Evolutionary conservation across 257 asterid genomes (phyloP), one percentile per base, ranked within the genome.

Genomic region (Salvia rosmarinus): DNA sequence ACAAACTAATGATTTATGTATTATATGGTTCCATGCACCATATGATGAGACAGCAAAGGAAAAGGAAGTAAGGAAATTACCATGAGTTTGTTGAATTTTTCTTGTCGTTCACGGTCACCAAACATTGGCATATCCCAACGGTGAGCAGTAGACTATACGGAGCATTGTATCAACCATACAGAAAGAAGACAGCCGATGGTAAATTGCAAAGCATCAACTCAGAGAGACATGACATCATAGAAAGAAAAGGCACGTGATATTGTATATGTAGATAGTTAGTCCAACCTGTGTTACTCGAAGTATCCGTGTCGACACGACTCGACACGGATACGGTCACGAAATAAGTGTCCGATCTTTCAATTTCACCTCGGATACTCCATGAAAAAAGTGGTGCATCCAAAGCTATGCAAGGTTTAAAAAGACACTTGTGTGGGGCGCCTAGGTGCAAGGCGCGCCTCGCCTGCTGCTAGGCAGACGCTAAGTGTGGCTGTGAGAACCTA

Each of bases 71-170:
- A 1, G 62, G 80, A 77, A 83, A 70, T 85, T 94, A 94, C 98
- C 99, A 95, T 95, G 90, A 95, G 99, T 83, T 95, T 95, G 82
- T 89, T 85, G 94, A 95, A 95, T 78, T 91, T 95, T 79, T 91
- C 99, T 78, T 95, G 99, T 6, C 96, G 86, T 51, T 95, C 99
- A 40, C 88, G 94, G 72, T 95, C 99, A 69, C 91, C 96, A 88
- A 88, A 82, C 49, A 57, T 83, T 70, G 96, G 55, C 5, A 85
- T 68, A 80, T 89, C 96, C 98, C 99, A 95, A 75, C 71, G 97
- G 76, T 83, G 92, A 75, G 87, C 74, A 56, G 63, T 56, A 51
- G 95, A 78, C 98, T 94, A 84, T 77, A 74, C 40, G 73, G 78
- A 75, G 62, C 70, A 80, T 73, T 58, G 66, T 17, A 62, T 81